Conservation (phyloP, 306 rosid species). For the Prunus kanzakura region DNA sequence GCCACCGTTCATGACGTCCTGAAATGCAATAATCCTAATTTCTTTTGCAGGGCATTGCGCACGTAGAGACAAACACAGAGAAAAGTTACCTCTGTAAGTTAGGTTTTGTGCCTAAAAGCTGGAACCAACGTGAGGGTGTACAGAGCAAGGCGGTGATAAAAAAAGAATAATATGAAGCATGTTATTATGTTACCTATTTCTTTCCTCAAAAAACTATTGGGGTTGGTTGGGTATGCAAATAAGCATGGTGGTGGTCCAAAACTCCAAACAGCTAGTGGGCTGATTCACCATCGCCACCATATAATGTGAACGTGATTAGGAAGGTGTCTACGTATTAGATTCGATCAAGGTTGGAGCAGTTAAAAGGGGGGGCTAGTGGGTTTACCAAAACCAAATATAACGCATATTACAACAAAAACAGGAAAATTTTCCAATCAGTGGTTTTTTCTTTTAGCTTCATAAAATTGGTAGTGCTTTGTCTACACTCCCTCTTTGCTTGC, state of each 20-base stretch:
- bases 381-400: constrained; percentile 10
- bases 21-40: neutral
- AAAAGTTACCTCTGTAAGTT: no score
- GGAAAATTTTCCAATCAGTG: neutral
- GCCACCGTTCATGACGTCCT: neutral
- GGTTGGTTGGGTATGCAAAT: neutral
- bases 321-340: constrained; percentile 1
- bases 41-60: neutral
- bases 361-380: neutral
- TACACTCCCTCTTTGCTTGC: neutral
- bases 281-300: constrained; percentile 12
- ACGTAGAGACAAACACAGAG: neutral
- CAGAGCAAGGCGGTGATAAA: neutral
- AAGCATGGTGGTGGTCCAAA: neutral
- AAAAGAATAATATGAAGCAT: no score
- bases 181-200: neutral
- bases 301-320: constrained; percentile 5
- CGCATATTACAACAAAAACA: no score
- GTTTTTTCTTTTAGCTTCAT: neutral
- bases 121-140: neutral
- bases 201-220: neutral
- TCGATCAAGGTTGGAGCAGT: constrained; percentile 4
- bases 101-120: neutral
- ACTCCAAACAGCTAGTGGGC: neutral
- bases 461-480: neutral